phyloP scores from a whole-genome alignment of 108 stramenopile genomes.

The Ochromonas danica region DNA sequence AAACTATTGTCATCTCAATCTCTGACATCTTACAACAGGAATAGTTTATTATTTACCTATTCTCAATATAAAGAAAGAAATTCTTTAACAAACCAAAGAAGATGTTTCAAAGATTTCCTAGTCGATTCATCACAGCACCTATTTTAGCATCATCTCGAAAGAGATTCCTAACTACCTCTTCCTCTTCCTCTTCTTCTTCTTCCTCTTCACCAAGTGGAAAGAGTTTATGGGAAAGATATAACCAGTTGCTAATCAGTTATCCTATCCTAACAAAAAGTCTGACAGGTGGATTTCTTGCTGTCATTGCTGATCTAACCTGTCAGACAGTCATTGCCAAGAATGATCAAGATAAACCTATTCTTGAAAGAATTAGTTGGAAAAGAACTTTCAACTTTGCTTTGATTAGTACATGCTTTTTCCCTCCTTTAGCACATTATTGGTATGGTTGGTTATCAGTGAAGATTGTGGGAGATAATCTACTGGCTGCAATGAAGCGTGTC shows the following conservation, averaged over 20 bases:
- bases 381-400: slow-evolving; percentile 31
- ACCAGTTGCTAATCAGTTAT: slow-evolving; percentile 36
- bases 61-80: too few relatives aligned
- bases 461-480: slow-evolving; percentile 35
- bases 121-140: too few relatives aligned
- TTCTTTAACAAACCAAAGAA: too few relatives aligned
- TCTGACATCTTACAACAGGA: too few relatives aligned
- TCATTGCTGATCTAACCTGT: slow-evolving; percentile 43
- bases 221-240: slow-evolving; percentile 25
- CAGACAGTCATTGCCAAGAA: slow-evolving; percentile 32
- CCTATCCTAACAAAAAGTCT: slow-evolving; percentile 45
- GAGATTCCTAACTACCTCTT: too few relatives aligned
- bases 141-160: too few relatives aligned
- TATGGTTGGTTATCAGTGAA: slow-evolving; percentile 35
- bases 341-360: not conserved
- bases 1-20: too few relatives aligned
- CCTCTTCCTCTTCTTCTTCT: too few relatives aligned
- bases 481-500: slow-evolving; percentile 46
- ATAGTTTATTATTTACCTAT: too few relatives aligned
- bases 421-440: slow-evolving; percentile 43
- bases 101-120: too few relatives aligned
- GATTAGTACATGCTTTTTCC: slow-evolving; percentile 36
- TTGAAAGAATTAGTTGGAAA: slow-evolving; percentile 32
- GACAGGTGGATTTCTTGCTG: slow-evolving; percentile 42
- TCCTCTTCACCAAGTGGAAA: too few relatives aligned